phyloP scores from a whole-genome alignment of 1,139 yeast genomes.

The Suhomyces anneliseae region DNA sequence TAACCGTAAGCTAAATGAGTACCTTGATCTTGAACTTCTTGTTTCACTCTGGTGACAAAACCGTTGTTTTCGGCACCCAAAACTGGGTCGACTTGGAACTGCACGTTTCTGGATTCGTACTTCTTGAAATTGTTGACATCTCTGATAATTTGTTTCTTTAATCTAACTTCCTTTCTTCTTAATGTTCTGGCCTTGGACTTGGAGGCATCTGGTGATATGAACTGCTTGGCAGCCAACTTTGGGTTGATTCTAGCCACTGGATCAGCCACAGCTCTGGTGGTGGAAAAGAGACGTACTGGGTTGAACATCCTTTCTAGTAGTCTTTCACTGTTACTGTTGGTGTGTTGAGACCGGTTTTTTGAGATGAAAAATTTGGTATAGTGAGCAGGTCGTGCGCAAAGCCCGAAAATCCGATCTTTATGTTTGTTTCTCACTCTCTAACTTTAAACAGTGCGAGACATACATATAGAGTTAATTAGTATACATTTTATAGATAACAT shows the following conservation, averaged over 20 bases:
- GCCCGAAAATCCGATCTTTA: no score
- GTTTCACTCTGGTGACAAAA: slow-evolving; percentile 66
- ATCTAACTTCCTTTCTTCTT: slow-evolving; percentile 42
- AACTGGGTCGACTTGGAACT: slow-evolving; percentile 65
- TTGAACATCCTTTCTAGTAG: slow-evolving; percentile 17
- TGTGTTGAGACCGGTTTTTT: background rate
- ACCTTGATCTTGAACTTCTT: slow-evolving; percentile 60
- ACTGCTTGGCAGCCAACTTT: slow-evolving; percentile 35
- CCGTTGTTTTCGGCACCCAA: slow-evolving; percentile 68
- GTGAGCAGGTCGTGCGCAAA: background rate
- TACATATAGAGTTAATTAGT: no score
- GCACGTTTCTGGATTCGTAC: slow-evolving; percentile 31
- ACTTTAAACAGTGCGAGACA: no score
- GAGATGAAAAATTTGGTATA: slow-evolving; percentile 7
- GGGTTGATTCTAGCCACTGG: slow-evolving; percentile 23
- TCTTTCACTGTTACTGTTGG: background rate
- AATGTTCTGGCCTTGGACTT: slow-evolving; percentile 37
- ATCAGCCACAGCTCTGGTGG: slow-evolving; percentile 15
- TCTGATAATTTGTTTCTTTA: slow-evolving; percentile 45
- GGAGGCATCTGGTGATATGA: slow-evolving; percentile 25
- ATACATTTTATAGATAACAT: no score
- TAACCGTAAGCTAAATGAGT: slow-evolving; percentile 60
- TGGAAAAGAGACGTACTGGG: slow-evolving; percentile 22
- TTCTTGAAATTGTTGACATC: slow-evolving; percentile 50
- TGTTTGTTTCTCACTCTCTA: no score